Percentiles rank a stretch among this genome's conserved stretches.
These are phyloP conservation scores for Tetradesmus lagerheimii DNA, from an alignment of 139 green algal genomes.

Conservation along the genomic window DNA sequence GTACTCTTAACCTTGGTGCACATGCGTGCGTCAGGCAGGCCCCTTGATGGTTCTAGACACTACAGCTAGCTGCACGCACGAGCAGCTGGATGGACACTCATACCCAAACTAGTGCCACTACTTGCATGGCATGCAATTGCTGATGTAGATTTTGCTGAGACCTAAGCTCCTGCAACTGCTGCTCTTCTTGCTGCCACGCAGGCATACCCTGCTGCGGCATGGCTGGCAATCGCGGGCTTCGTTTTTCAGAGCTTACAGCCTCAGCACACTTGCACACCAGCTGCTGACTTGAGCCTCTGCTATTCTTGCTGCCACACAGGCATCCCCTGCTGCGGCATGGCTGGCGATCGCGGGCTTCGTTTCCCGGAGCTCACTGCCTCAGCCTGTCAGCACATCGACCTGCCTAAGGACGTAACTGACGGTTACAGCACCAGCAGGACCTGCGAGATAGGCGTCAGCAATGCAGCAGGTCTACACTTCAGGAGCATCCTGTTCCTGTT, in stretches of 20 bases:
- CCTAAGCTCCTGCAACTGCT: neutral
- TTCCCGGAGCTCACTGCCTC: constrained; percentile 34
- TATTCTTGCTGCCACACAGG: neutral
- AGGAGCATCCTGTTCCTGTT: constrained; percentile 31
- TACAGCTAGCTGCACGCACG: no score
- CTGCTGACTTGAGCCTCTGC: neutral
- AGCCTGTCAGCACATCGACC: constrained; percentile 41
- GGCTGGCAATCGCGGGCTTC: constrained; percentile 36
- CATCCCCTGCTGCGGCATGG: constrained; percentile 45
- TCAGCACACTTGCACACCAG: constrained; percentile 24
- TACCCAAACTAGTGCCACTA: no score
- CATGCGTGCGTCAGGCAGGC: no score
- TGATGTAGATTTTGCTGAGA: no score
- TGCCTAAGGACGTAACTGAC: constrained; percentile 14
- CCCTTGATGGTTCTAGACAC: no score
- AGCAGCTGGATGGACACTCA: no score
- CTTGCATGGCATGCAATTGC: no score
- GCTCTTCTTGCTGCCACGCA: neutral
- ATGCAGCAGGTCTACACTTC: constrained; percentile 34
- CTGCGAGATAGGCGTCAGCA: constrained; percentile 48
- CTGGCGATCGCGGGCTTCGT: constrained; percentile 32
- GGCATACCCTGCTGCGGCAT: constrained; percentile 43
- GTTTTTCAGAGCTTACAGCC: constrained; percentile 25
- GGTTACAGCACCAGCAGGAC: constrained; percentile 42
- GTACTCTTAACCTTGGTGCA: no score